phyloP scores from a whole-genome alignment of 495 filamentous ascomycete genomes.

The Lepraria neglecta region DNA sequence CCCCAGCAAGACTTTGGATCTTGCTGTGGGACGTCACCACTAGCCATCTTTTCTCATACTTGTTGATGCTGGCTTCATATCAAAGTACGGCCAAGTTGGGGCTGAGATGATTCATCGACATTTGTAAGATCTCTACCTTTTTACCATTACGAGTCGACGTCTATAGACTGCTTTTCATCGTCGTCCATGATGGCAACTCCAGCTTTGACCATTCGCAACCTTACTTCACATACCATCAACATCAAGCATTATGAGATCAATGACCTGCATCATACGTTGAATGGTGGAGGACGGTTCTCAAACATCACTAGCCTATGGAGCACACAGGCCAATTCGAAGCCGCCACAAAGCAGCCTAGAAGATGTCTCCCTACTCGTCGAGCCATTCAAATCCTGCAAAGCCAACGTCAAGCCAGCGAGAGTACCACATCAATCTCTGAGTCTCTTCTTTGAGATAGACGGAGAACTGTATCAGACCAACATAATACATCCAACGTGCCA shows the following conservation, averaged over 20 bases:
- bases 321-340: constrained; percentile 31
- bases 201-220: constrained; percentile 74
- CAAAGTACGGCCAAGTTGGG: too few species aligned
- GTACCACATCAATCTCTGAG: constrained; percentile 51
- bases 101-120: too few species aligned
- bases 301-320: constrained; percentile 41
- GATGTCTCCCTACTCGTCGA: constrained; percentile 51
- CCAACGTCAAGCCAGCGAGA: constrained; percentile 45
- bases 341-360: constrained; percentile 48
- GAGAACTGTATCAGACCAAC: constrained; percentile 56
- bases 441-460: constrained; percentile 55
- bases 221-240: constrained; percentile 65
- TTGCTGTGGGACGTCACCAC: too few species aligned
- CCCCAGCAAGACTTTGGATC: too few species aligned
- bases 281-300: constrained; percentile 34
- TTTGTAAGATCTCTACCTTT: background rate
- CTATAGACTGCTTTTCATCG: background rate
- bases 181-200: constrained; percentile 21
- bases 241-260: constrained; percentile 64
- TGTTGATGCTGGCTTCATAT: too few species aligned
- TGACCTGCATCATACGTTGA: constrained; percentile 28
- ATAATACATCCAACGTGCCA: constrained; percentile 49
- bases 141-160: background rate
- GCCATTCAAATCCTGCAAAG: constrained; percentile 52
- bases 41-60: too few species aligned